Evolutionary conservation across 2,329 filamentous ascomycete genomes (phyloP), one percentile per base, ranked within the genome.

Genomic region (Raffaelea deltoideospora): DNA sequence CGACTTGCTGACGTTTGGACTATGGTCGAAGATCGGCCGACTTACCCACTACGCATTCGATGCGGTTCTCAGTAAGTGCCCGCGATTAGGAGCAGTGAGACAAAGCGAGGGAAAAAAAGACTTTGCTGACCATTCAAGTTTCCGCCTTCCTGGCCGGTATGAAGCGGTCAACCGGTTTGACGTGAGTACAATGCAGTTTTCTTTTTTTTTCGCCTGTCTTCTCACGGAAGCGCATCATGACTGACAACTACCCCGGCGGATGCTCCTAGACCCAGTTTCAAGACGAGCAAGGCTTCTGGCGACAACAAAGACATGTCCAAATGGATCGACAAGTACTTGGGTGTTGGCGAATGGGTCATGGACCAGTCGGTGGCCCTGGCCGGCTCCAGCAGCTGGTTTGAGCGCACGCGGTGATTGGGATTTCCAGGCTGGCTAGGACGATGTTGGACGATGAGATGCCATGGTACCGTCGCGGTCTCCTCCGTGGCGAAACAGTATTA

Each of bases 291-390:
- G 48, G 71, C 94, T 52, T 72, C 79, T 23, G 65, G 67, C 54
- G 84, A 92, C 40, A 88, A 77, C 58, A 82, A 84, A 56, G 79
- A 87, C 44, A 60, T 90, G 48, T 79, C 80, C 55, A 79, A 77
- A 52, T 96, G 87, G 86, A 75, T 96, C 47, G 80, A 88, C 53
- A 88, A 80, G 56, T 96, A 96, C 58, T 76, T 96, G 31, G 85
- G 85, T 44, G 79, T 95, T 15, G 90, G 90, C 49, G 90, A 98
- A 65, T 94, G 86, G 75, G 82, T 95, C 45, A 93, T 98, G 86
- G 90, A 98, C 59, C 82, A 92, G 64, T 92, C 86, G 22, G 85
- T 96, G 23, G 87, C 87, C 29, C 73, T 96, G 39, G 83, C 94
- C 55, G 81, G 85, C 30, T 79, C 81, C 34, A 92, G 83, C 54